These are phyloP conservation scores for Exophiala viscosa DNA, from an alignment of 2,329 filamentous ascomycete genomes.

Conservation along the genomic window DNA sequence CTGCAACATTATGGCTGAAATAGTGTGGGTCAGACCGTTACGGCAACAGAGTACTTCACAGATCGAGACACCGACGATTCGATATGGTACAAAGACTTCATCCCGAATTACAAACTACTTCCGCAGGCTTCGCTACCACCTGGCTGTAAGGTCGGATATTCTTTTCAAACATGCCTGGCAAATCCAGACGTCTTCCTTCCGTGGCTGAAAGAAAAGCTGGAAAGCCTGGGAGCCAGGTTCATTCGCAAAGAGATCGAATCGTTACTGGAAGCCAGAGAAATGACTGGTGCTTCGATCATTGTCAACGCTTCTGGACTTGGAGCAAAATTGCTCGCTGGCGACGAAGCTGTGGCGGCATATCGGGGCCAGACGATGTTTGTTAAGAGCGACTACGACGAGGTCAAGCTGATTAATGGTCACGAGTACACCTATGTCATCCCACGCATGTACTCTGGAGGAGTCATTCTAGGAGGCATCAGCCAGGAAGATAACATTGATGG, in stretches of 20 bases:
- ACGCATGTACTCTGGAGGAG: conserved; percentile 3
- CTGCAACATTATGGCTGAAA: background rate
- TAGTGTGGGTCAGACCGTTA: background rate
- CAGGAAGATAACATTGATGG: conserved; percentile 1
- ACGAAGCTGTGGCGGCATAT: background rate
- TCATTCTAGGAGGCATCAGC: conserved; percentile 1
- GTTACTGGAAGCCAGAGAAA: background rate
- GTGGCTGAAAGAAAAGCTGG: conserved; percentile 3
- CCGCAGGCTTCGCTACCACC: background rate
- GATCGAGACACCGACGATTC: conserved; percentile 3
- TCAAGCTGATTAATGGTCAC: background rate
- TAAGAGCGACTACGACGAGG: conserved; percentile 5
- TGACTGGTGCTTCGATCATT: conserved; percentile 1
- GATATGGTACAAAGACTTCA: conserved; percentile 6
- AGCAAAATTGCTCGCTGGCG: background rate
- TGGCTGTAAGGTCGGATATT: conserved; percentile 11
- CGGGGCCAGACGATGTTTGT: conserved; percentile 6
- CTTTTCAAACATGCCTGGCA: conserved; percentile 4
- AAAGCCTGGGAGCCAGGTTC: background rate
- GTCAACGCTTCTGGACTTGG: conserved; percentile 6
- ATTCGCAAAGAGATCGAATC: conserved; percentile 1
- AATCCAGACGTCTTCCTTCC: conserved; percentile 4
- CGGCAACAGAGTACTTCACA: conserved; percentile 2
- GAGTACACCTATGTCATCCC: conserved; percentile 7
- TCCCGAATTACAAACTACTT: background rate